Evolutionary conservation across 2,329 filamentous ascomycete species (phyloP), one percentile per base, ranked within the genome.

Genomic region (Cercospora beticola): DNA sequence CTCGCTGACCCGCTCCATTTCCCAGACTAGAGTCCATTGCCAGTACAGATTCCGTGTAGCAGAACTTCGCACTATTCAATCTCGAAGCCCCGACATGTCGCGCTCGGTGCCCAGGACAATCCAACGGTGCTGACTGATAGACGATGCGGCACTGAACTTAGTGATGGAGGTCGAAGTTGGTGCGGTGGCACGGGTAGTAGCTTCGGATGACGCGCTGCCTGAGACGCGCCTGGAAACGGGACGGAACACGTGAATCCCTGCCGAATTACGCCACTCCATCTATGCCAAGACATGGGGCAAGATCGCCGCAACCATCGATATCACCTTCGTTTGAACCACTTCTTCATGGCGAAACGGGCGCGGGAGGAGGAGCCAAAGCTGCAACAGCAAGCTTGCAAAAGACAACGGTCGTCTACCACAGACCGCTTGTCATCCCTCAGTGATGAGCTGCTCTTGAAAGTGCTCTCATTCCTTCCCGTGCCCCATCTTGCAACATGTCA

Each of bases 361-460:
- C 75, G 76, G 43, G 79, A 79, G 6, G 77, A 77, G 23, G 76
- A 74, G 4, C 72, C 58, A 23, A 68, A 43, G 10, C 6, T 66
- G 36, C 65, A 62, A 49, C 76, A 74, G 63, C 78, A 73, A 23
- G 71, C 79, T n/a, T 66, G 75, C 10, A 89, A 89, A 77, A 80
- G 84, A 67, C 73, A 75, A 64, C 78, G 78, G 40, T 78, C 82
- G 31, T 76, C 76, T 64, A 73, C 75, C 54, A 72, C 78, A 66
- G 91, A 97, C 80, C 83, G 85, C 59, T 79, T 97, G 16, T 92
- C 92, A 6, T 82, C 80, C 8, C 84, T 98, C 62, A 97, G 93
- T 70, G 92, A 97, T 79, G 95, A 99, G 80, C 84, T 98, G 36
- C 86, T 97, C 33, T 82, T 98, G 66, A 91, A 93, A 74, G 91